Evolutionary conservation across 345 rosid genomes (phyloP), one percentile per base, ranked within the genome.

Genomic region (Mangifera indica): DNA sequence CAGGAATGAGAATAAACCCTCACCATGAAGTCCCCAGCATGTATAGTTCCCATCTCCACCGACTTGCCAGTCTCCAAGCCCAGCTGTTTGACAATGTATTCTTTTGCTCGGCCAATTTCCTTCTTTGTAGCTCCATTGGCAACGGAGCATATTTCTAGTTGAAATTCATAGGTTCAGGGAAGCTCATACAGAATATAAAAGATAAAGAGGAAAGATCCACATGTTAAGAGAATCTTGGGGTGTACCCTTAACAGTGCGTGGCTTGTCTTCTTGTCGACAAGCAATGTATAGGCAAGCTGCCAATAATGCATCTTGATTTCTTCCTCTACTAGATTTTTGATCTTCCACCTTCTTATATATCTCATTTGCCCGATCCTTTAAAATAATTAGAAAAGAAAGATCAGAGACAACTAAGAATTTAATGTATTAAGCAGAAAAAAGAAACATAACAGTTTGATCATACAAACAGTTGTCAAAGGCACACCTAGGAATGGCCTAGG

Each of bases 211-310:
- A 87, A 81, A 84, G 81, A 89, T 81, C 85, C 71, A 79, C 69
- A 81, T 82, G 77, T 80, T 71, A 86, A 83, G 75, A 87, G 87
- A 76, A 80, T 86, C 81, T 72, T 81, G 81, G 80, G 86, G 74
- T 80, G 79, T 93, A 95, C 99, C 99, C 96, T 95, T 95, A 63
- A 95, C 96, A 61, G 99, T 95, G 40, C 98, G 93, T 4, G 99
- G 97, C 81, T 95, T 95, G 81, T 93, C 97, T 84, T 95, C 99
- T 76, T 89, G 99, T 65, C 99, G 87, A 79, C 99, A 95, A 55
- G 99, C 97, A 74, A 95, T 95, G 84, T 95, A 95, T 60, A 95
- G 83, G 84, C 99, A 95, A 72, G 99, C 99, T 78, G 99, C 99
- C 84, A 93, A 83, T 60, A 95, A 82, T 2, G 99, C 99, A 67